Conservation (phyloP, 2,329 filamentous ascomycete species). For the Exophiala oligosperma region DNA sequence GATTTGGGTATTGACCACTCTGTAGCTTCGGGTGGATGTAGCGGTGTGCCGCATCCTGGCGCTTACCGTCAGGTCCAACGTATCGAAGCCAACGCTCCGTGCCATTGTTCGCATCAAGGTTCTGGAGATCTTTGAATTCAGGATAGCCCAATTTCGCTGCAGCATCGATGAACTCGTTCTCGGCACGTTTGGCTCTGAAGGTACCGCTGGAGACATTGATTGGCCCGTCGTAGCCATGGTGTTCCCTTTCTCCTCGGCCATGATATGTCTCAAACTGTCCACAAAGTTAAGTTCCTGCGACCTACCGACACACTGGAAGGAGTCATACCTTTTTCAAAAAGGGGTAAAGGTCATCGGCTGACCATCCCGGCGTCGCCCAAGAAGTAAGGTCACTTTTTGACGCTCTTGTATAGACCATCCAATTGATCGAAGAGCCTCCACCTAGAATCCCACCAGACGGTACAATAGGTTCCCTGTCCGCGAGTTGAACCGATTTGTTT, state of each 20-base stretch:
- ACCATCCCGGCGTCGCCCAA: constrained; percentile 56
- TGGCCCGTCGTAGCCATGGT: constrained; percentile 58
- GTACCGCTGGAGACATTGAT: constrained; percentile 56
- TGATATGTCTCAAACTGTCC: constrained; percentile 55
- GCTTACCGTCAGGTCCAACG: constrained; percentile 51
- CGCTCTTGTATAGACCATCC: constrained; percentile 52
- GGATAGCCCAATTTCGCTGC: constrained; percentile 50
- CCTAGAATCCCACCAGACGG: constrained; percentile 56
- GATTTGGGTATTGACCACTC: constrained; percentile 54
- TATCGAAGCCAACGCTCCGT: constrained; percentile 50
- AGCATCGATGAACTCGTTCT: constrained; percentile 54
- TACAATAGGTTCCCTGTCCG: constrained; percentile 36
- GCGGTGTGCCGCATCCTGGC: constrained; percentile 59
- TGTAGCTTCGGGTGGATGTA: constrained; percentile 57
- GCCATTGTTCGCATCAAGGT: constrained; percentile 44
- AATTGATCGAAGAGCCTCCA: constrained; percentile 62
- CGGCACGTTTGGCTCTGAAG: constrained; percentile 41
- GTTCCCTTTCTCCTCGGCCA: constrained; percentile 42
- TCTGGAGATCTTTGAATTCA: constrained; percentile 56
- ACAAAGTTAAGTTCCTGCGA: neutral
- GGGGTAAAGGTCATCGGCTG: constrained; percentile 51
- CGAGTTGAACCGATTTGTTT: constrained; percentile 41
- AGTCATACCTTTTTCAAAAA: constrained; percentile 52
- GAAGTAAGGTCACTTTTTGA: constrained; percentile 43
- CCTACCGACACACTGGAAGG: neutral